A percentile compares a stretch with the other conserved stretches of the same genome.
phyloP scores from a whole-genome alignment of 2,329 filamentous ascomycete genomes.

The Thielaviopsis euricoi region DNA sequence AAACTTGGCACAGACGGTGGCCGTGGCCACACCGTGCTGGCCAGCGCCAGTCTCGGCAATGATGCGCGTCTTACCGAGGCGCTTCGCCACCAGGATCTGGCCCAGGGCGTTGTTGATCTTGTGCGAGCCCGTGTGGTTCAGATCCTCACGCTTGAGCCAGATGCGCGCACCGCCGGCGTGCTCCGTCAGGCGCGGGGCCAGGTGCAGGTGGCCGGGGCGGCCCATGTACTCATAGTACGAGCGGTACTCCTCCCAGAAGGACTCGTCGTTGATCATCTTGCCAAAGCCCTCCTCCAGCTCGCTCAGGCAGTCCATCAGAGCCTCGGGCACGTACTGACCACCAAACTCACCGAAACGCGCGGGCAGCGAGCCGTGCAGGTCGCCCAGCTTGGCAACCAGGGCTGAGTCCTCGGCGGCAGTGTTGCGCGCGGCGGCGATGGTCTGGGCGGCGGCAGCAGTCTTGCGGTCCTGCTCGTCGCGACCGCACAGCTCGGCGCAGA shows the following conservation, averaged over 20 bases:
- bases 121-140: conserved; percentile 95
- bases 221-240: conserved; percentile 97
- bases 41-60: conserved; percentile 96
- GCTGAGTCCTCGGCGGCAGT: conserved; percentile 36
- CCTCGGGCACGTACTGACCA: conserved; percentile 94
- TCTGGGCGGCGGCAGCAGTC: conserved; percentile 28
- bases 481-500: conserved; percentile 54
- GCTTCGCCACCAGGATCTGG: conserved; percentile 70
- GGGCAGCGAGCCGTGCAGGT: conserved; percentile 64
- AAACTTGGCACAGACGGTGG: conserved; percentile 94
- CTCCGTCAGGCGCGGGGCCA: conserved; percentile 76
- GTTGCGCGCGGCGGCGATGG: conserved; percentile 47
- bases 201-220: conserved; percentile 77
- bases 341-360: conserved; percentile 90
- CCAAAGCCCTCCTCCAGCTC: conserved; percentile 88
- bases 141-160: conserved; percentile 93
- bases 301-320: conserved; percentile 88
- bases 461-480: conserved; percentile 21
- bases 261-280: conserved; percentile 66
- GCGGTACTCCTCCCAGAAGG: conserved; percentile 94
- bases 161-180: conserved; percentile 85
- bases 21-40: conserved; percentile 94
- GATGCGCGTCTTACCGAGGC: conserved; percentile 88
- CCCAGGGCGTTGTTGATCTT: conserved; percentile 99
- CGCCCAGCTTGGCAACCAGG: conserved; percentile 69